Evolutionary conservation across 2,329 filamentous ascomycete genomes (phyloP), one percentile per base, ranked within the genome.

Genomic region (Geoglossum cookeanum): DNA sequence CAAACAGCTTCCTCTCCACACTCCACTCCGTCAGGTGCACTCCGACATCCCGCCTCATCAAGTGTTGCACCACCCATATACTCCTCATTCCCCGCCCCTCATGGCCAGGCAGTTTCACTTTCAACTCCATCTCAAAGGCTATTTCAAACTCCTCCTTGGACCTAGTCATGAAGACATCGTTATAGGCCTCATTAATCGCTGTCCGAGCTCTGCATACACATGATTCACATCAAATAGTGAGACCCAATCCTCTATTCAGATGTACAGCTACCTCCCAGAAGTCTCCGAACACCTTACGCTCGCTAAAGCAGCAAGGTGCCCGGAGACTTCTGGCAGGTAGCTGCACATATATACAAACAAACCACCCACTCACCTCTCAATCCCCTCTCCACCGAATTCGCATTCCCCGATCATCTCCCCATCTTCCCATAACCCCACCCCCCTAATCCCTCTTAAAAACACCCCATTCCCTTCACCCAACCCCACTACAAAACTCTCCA

Each of bases 371-470:
- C 48, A 52, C 48, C 7, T 32, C 48, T 33, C 6, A 15, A 52
- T 29, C 32, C 33, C 48, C 11, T 52, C 22, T 17, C 13, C 29
- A 33, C 27, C 27, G 1, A 52, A 27, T 15, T 44, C 13, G n/a
- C 8, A 44, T 13, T 4, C 39, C 8, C 39, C 39, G 15, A 44
- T 44, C 39, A 4, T 44, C 39, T 52, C 27, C n/a, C 48, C 48
- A 33, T 33, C 15, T 32, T 32, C 48, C 48, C 48, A 52, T 3
- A 67, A 58, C 9, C 48, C 54, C 4, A 68, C 55, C 22, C 60
- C 64, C 13, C 61, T 57, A 22, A 67, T 57, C 49, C 67, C 64
- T 49, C 64, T 65, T 62, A 69, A 62, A 52, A 68, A 69, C 0
- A 69, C 35, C 3, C 69, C 52, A 7, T 64, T 65, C 27, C 61